These are phyloP conservation scores for Boletus speciosus DNA, from an alignment of 768 basidiomycete genomes.

Conservation along the genomic window DNA sequence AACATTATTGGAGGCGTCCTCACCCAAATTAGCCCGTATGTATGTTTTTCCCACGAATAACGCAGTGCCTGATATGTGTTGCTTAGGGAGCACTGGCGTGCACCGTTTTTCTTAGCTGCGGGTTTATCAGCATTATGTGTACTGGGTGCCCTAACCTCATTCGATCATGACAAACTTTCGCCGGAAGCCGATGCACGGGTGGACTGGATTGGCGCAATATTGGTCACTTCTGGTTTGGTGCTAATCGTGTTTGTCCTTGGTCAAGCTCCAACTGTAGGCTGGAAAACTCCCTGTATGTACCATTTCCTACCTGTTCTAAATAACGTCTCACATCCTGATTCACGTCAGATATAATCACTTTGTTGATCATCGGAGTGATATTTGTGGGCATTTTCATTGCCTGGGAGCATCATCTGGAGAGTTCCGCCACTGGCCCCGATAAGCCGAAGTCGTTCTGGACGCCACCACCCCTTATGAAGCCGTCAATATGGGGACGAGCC, in stretches of 20 bases:
- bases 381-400: conserved; percentile 52
- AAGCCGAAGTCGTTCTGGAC: conserved; percentile 27
- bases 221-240: conserved; percentile 64
- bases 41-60: neutral
- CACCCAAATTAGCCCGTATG: conserved; percentile 48
- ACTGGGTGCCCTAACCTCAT: conserved; percentile 51
- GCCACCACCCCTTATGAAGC: conserved; percentile 64
- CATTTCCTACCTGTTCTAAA: neutral
- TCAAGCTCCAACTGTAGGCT: conserved; percentile 62
- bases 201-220: conserved; percentile 73
- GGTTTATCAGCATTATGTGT: conserved; percentile 54
- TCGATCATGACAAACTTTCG: conserved; percentile 53
- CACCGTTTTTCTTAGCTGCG: conserved; percentile 56
- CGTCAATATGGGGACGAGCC: conserved; percentile 61
- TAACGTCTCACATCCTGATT: conserved; percentile 19
- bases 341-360: conserved; percentile 61
- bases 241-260: conserved; percentile 72
- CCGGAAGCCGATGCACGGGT: conserved; percentile 45
- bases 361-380: conserved; percentile 59
- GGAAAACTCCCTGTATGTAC: conserved; percentile 54
- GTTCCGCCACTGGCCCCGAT: conserved; percentile 6
- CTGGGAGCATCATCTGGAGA: conserved; percentile 67
- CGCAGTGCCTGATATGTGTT: neutral
- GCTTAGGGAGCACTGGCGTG: conserved; percentile 56
- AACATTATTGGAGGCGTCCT: conserved; percentile 67